Conservation (phyloP, 192 early-diverging fungal genomes). For the Rhizoclosmatium sp. region DNA sequence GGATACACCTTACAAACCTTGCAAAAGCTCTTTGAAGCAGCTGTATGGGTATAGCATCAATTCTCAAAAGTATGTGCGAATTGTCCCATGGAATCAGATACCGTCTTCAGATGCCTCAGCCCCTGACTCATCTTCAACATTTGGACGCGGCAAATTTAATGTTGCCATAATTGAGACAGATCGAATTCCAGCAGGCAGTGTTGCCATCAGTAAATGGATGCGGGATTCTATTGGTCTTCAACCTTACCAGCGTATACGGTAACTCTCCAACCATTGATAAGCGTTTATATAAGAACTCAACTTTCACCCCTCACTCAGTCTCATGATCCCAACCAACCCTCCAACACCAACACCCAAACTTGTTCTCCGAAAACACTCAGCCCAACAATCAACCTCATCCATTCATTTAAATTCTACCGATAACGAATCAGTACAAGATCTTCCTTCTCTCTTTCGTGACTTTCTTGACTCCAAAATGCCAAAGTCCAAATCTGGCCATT, state of each 20-base stretch:
- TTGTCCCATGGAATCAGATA: constrained; percentile 14
- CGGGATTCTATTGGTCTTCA: not conserved
- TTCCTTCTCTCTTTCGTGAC: not conserved
- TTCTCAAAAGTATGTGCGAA: constrained; percentile 9
- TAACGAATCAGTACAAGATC: not conserved
- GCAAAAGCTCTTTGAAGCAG: not conserved
- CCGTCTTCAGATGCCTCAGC: not conserved
- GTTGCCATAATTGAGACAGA: constrained; percentile 17
- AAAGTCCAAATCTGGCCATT: not conserved
- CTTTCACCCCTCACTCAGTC: not conserved
- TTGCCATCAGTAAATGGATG: constrained; percentile 3
- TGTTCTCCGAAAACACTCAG: not conserved
- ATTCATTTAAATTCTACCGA: not conserved
- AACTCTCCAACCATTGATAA: not conserved
- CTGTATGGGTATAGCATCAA: not conserved
- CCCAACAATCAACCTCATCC: not conserved
- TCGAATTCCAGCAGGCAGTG: not conserved
- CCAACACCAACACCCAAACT: not conserved
- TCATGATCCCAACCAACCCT: constrained; percentile 10
- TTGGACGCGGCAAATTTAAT: constrained; percentile 1
- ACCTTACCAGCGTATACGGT: constrained; percentile 5
- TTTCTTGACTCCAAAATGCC: not conserved
- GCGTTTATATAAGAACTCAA: not conserved
- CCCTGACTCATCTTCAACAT: not conserved
- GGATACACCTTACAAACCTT: not conserved